phyloP scores from a whole-genome alignment of 305 asterid genomes.

The Fraxinus floribunda region DNA sequence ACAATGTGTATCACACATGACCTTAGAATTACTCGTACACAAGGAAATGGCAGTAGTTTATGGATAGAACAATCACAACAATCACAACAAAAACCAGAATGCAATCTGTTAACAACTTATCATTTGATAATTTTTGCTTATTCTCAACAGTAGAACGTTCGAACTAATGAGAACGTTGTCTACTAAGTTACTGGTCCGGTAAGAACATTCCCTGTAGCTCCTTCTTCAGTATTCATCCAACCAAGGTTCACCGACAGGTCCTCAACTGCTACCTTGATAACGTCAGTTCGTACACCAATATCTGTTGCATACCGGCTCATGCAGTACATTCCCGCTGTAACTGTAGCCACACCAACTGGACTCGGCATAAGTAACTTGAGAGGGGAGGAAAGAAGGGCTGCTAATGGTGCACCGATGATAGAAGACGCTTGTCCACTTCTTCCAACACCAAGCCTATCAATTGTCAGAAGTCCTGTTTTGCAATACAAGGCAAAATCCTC shows the following conservation, averaged over 20 bases:
- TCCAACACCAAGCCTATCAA: conserved; percentile 76
- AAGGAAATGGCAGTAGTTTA: neutral
- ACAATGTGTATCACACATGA: neutral
- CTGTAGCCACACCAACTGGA: conserved; percentile 73
- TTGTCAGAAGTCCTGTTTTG: conserved; percentile 80
- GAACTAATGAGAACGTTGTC: conserved; percentile 25
- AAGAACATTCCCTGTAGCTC: conserved; percentile 22
- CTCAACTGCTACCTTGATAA: conserved; percentile 78
- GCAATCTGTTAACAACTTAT: neutral
- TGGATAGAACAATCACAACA: neutral
- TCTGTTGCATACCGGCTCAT: conserved; percentile 87
- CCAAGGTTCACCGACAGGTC: conserved; percentile 67
- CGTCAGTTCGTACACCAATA: conserved; percentile 78
- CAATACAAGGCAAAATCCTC: conserved; percentile 91
- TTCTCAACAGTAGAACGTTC: neutral
- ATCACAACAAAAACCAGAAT: neutral
- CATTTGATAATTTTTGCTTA: neutral
- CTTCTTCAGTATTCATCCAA: conserved; percentile 40
- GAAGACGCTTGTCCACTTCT: conserved; percentile 95
- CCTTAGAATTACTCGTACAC: neutral
- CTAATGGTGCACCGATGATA: conserved; percentile 82
- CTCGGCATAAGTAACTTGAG: conserved; percentile 78
- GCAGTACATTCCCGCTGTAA: conserved; percentile 91
- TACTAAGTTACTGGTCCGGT: conserved; percentile 28
- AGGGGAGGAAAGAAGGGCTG: conserved; percentile 84